Percentiles rank a stretch among this genome's conserved stretches.
These are phyloP conservation scores for Rhododendron simsii DNA, from an alignment of 148 eudicot genomes.

Conservation along the genomic window DNA sequence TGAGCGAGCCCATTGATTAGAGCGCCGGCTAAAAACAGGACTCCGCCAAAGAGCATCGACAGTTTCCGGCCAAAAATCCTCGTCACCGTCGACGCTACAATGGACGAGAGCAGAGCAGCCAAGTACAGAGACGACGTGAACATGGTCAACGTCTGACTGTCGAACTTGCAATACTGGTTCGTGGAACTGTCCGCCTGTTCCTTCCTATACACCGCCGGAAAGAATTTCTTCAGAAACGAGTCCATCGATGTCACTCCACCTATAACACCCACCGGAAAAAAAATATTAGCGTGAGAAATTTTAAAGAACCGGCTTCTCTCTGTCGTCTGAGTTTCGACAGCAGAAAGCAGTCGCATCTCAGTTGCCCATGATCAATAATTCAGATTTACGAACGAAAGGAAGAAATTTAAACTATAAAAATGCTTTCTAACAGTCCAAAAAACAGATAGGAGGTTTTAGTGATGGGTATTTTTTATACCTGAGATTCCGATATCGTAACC, in stretches of 20 bases:
- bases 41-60: conserved; percentile 31
- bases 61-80: conserved; percentile 23
- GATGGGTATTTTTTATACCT: background rate
- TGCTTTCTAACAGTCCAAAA: no score
- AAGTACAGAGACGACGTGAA: conserved; percentile 38
- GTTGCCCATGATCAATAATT: no score
- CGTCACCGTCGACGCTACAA: conserved; percentile 31
- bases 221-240: conserved; percentile 32
- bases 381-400: background rate
- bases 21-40: conserved; percentile 28
- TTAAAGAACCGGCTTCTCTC: no score
- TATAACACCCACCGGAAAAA: background rate
- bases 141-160: conserved; percentile 22
- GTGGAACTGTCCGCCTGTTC: conserved; percentile 3
- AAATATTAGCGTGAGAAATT: background rate
- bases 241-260: conserved; percentile 53
- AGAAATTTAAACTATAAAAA: background rate
- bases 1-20: conserved; percentile 24
- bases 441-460: background rate
- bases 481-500: conserved; percentile 48
- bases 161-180: conserved; percentile 39
- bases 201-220: conserved; percentile 24
- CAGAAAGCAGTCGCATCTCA: no score
- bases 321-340: no score
- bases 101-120: conserved; percentile 29